These are phyloP conservation scores for Tetrapisispora phaffii DNA, from an alignment of 805 yeast genomes.

Conservation along the genomic window DNA sequence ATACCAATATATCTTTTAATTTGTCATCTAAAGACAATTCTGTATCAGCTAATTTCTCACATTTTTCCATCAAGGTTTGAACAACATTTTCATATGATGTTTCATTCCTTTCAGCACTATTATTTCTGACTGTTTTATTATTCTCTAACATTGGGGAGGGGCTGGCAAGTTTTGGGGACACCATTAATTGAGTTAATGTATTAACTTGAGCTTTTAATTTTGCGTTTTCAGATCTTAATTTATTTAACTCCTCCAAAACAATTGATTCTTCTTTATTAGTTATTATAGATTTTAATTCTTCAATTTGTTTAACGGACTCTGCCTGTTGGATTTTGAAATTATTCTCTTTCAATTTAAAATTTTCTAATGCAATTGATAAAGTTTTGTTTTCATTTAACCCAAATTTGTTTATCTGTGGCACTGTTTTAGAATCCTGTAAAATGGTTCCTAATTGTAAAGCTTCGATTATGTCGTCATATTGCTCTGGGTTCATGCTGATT, in stretches of 20 bases:
- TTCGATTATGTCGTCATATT: constrained; percentile 57
- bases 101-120: neutral
- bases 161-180: neutral
- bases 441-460: constrained; percentile 66
- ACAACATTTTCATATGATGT: constrained; percentile 8
- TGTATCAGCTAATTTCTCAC: constrained; percentile 15
- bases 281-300: neutral
- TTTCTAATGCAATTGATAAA: constrained; percentile 42
- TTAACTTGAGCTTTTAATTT: constrained; percentile 9
- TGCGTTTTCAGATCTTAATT: constrained; percentile 5
- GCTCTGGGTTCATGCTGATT: constrained; percentile 53
- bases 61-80: constrained; percentile 16
- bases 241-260: neutral
- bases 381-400: constrained; percentile 31
- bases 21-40: constrained; percentile 16
- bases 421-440: constrained; percentile 58
- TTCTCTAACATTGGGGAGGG: neutral
- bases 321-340: constrained; percentile 12
- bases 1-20: constrained; percentile 6
- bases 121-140: neutral
- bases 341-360: constrained; percentile 31
- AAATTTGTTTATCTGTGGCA: constrained; percentile 38
- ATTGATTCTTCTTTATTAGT: neutral
- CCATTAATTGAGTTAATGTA: constrained; percentile 8
- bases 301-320: constrained; percentile 8